Conservation (phyloP, 2,329 filamentous ascomycete species). For the Chaetomiaceae sp. region DNA sequence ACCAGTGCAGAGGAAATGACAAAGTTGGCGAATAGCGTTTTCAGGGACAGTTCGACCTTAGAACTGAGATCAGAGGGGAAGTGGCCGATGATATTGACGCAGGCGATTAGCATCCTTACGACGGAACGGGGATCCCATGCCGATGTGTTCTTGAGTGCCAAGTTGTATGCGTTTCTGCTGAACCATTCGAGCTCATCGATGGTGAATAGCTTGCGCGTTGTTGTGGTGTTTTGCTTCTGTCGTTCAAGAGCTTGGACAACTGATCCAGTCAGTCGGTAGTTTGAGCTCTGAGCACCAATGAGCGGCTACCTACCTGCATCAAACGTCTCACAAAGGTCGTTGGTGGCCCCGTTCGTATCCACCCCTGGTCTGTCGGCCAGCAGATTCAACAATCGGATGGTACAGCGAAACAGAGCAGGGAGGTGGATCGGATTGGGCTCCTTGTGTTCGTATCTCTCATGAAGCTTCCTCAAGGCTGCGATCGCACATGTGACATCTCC, state of each 20-base stretch:
- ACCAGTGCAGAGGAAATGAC: slow-evolving; percentile 49
- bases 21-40: slow-evolving; percentile 65
- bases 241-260: slow-evolving; percentile 37
- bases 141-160: slow-evolving; percentile 57
- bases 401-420: slow-evolving; percentile 58
- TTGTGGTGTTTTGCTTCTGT: slow-evolving; percentile 28
- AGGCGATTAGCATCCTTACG: slow-evolving; percentile 50
- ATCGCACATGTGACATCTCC: slow-evolving; percentile 57
- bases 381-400: slow-evolving; percentile 44
- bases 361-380: slow-evolving; percentile 32
- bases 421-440: slow-evolving; percentile 48
- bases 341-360: slow-evolving; percentile 12
- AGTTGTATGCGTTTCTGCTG: slow-evolving; percentile 72
- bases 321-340: slow-evolving; percentile 19
- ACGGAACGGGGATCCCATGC: slow-evolving; percentile 48
- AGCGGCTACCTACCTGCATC: slow-evolving; percentile 1
- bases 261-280: slow-evolving; percentile 26
- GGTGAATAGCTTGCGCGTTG: slow-evolving; percentile 47
- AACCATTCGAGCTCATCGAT: slow-evolving; percentile 74
- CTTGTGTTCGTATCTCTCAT: slow-evolving; percentile 48
- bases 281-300: not conserved
- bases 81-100: slow-evolving; percentile 44
- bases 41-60: slow-evolving; percentile 47
- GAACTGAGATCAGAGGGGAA: slow-evolving; percentile 44
- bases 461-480: slow-evolving; percentile 51